Evolutionary conservation across 768 basidiomycete species (phyloP), one percentile per base, ranked within the genome.

Genomic region (Boletus rubroflammeus): DNA sequence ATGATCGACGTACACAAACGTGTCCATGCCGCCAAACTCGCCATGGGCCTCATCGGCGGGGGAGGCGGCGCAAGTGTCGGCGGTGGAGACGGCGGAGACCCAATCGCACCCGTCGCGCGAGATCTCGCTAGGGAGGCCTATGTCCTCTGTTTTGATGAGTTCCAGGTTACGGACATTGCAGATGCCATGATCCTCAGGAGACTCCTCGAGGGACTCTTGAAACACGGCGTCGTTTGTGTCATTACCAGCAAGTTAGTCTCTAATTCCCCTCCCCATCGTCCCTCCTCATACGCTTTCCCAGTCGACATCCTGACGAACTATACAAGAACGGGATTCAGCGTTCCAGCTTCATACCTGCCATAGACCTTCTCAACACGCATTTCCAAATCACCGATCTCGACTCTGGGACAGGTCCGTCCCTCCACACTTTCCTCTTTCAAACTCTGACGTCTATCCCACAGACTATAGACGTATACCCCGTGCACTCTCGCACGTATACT

Each of bases 291-390:
- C 29, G 1, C 43, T 1, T 40, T 41, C 43, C 44, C 32, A 99
- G 96, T 73, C 97, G 97, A 55, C 93, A 97, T 67, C 97, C 97
- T 3, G 89, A 98, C 63, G 92, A 98, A 29, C 78, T 99, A 1
- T 99, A 99, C 78, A 95, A 96, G 81, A 98, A 98, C 59, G 97
- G 97, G 0, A 97, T 99, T 40, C 97, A 99, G 68, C 83, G 97
- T 3, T 82, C 88, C 5, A 95, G 93, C 64, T 99, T 99, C 73
- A 67, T 98, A 43, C 97, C 97, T 10, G 87, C 93, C 26, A 98
- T 99, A 55, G 90, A 98, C 45, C 79, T 98, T 28, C 81, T 99
- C 60, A 98, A 97, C 74, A 72, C 83, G 1, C 83, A 80, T 14
- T 94, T 97, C 58, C 83, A 88, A 45, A 86, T 98, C 14, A 90